Evolutionary conservation across 306 rosid genomes (phyloP), one percentile per base, ranked within the genome.

Genomic region (Calophaca sinica): DNA sequence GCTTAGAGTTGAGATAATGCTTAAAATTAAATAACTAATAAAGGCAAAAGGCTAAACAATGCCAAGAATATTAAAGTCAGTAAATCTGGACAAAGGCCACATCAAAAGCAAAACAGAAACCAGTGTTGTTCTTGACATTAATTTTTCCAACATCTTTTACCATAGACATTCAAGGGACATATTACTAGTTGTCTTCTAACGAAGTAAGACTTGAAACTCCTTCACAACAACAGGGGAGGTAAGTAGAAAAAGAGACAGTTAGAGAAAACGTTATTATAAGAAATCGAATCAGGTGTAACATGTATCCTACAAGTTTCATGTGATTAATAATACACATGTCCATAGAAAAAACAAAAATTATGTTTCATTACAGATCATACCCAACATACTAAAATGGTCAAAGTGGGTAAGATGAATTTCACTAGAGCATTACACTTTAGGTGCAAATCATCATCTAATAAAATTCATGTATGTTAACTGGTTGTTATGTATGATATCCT

Each of bases 1-100:
- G 72, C 68, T 77, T 36, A 29, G 68, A 48, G 44, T 53, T 49
- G 82, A 70, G 26, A 79, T 33, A n/a, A 73, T 28, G 57, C 57
- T 57, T 5, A 57, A 0, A 73, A 62, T 7, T 38, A 28, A 29
- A 60, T 33, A 80, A 51, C 52, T 74, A 33, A 63, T 33, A 67
- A 15, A 9, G 62, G 49, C 39, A 81, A 45, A 55, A 14, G 31
- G 49, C 62, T 52, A 49, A 65, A 59, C 12, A 68, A 3, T 5
- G 60, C 36, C 5, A 59, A 73, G 52, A 70, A 80, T 50, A 71
- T 70, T n/a, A 53, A 33, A 49, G 41, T 11, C 63, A 39, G 42
- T 36, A 32, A 70, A 72, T 42, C 26, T 52, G 49, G 55, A 26
- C 50, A 5, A 62, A 13, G 60, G 69, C 39, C 2, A 6, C 75